Conservation (phyloP, 257 asterid species). For the Anisodus acutangulus region DNA sequence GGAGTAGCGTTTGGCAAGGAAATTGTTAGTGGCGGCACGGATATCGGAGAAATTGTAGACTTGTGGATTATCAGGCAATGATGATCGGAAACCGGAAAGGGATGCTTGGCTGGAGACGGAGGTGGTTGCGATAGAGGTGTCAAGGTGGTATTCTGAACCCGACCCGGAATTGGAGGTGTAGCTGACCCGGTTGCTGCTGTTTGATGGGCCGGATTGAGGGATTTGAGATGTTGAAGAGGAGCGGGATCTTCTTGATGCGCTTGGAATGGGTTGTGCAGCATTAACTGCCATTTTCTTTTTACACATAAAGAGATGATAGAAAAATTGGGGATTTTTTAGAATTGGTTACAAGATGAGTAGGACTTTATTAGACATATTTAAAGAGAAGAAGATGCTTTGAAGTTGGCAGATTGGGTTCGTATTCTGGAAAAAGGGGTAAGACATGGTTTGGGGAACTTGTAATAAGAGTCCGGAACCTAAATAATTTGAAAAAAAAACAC, state of each 20-base stretch:
- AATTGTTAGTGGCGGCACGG: constrained; percentile 89
- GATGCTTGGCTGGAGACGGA: constrained; percentile 62
- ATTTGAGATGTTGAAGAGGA: constrained; percentile 15
- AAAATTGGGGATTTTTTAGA: not conserved
- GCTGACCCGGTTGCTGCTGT: constrained; percentile 9
- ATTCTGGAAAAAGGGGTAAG: not conserved
- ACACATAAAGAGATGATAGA: constrained; percentile 36
- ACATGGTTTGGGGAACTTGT: too few relatives aligned
- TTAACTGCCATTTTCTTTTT: constrained; percentile 46
- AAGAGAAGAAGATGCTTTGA: not conserved
- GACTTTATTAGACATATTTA: not conserved
- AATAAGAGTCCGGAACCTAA: too few relatives aligned
- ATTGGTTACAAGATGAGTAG: not conserved
- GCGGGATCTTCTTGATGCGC: not conserved
- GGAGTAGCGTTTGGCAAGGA: constrained; percentile 76
- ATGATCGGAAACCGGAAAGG: constrained; percentile 58
- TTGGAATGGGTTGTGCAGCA: constrained; percentile 40
- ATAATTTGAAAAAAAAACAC: too few relatives aligned
- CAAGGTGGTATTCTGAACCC: constrained; percentile 44
- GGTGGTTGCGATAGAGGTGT: constrained; percentile 63
- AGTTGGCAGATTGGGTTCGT: not conserved
- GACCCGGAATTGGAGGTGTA: constrained; percentile 30
- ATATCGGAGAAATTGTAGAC: constrained; percentile 82
- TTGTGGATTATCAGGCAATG: constrained; percentile 62
- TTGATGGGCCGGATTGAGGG: constrained; percentile 30